These are phyloP conservation scores for Acanthamoeba healyi DNA, from an alignment of 208 protist species.

Conservation along the genomic window DNA sequence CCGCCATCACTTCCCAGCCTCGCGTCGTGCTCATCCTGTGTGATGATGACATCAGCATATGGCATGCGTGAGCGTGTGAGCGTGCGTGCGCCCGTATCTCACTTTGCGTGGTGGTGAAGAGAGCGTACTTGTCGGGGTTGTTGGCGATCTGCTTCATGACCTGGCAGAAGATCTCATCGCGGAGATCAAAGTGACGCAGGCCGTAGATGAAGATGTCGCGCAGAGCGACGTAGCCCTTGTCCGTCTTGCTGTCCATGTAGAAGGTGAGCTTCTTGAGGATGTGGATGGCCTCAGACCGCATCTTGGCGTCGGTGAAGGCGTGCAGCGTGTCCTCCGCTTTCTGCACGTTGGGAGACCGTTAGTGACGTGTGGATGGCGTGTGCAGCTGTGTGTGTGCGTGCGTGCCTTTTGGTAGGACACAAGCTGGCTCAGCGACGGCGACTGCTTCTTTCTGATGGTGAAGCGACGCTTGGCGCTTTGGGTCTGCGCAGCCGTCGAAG, in stretches of 20 bases:
- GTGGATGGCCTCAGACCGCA: constrained; percentile 6
- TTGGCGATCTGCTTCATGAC: constrained; percentile 63
- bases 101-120: not conserved
- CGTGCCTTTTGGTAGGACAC: constrained; percentile 33
- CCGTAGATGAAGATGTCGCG: constrained; percentile 48
- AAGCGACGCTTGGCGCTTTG: constrained; percentile 31
- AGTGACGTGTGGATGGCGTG: too few relatives aligned
- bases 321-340: constrained; percentile 44
- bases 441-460: constrained; percentile 22
- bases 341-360: not conserved
- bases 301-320: not conserved
- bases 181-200: constrained; percentile 41
- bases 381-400: too few relatives aligned
- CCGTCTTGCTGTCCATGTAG: constrained; percentile 57
- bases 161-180: constrained; percentile 68
- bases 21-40: constrained; percentile 31
- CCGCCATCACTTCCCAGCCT: constrained; percentile 36
- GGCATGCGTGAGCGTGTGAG: too few relatives aligned
- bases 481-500: not conserved
- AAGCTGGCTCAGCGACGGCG: constrained; percentile 4
- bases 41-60: too few relatives aligned
- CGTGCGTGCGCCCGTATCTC: too few relatives aligned
- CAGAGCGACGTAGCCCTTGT: constrained; percentile 24
- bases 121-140: constrained; percentile 42
- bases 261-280: constrained; percentile 24